Percentiles rank a stretch among this genome's conserved stretches.
Evolutionary conservation across 2,329 filamentous ascomycete genomes (phyloP).

Genomic region (Phoma sp.): DNA sequence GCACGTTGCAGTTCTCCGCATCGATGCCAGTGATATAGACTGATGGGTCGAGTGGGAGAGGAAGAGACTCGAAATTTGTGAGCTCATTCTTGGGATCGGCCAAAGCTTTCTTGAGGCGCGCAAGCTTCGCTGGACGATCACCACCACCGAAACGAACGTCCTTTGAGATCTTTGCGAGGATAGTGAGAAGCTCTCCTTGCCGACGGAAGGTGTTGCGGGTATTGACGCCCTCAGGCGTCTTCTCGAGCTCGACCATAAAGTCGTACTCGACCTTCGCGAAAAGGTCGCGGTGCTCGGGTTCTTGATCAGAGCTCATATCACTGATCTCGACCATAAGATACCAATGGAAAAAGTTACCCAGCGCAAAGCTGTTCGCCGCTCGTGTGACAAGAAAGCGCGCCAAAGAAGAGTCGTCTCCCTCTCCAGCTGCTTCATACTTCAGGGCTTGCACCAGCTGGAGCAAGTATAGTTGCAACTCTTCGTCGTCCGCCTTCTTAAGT

Average conservation of each 20-base stretch:
- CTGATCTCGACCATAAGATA: conserved; percentile 98
- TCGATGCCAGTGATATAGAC: conserved; percentile 79
- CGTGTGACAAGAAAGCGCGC: conserved; percentile 88
- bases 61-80: conserved; percentile 79
- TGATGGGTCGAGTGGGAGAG: conserved; percentile 85
- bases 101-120: conserved; percentile 82
- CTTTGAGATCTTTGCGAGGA: conserved; percentile 85
- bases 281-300: conserved; percentile 76
- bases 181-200: conserved; percentile 87
- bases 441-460: conserved; percentile 94
- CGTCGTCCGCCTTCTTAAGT: conserved; percentile 87
- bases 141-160: conserved; percentile 84
- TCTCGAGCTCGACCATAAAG: conserved; percentile 88
- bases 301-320: conserved; percentile 76
- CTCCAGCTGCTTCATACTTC: conserved; percentile 67
- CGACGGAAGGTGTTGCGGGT: conserved; percentile 77
- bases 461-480: conserved; percentile 88
- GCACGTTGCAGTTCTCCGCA: conserved; percentile 85
- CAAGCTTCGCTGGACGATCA: conserved; percentile 78
- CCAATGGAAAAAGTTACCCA: conserved; percentile 97
- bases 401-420: conserved; percentile 81
- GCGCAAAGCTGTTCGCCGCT: conserved; percentile 83
- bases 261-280: conserved; percentile 95
- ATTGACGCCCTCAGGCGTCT: conserved; percentile 71
- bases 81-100: conserved; percentile 91